Conservation (phyloP, 805 yeast genomes). For the Spathaspora boniae region DNA sequence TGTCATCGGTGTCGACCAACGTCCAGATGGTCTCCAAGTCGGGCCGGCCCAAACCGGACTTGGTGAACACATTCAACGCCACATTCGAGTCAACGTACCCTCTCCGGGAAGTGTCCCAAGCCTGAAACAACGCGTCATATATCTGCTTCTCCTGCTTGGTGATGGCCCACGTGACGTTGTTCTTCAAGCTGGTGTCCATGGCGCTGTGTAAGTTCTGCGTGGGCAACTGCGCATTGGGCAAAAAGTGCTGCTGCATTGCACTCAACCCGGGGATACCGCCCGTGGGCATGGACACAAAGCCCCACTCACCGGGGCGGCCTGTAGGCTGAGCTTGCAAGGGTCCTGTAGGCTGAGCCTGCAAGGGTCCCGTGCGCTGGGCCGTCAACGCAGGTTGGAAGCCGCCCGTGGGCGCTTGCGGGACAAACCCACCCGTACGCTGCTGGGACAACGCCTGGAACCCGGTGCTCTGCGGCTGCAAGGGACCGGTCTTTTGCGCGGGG, state of each 20-base stretch:
- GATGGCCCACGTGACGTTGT: slow-evolving; percentile 75
- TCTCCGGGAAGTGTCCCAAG: slow-evolving; percentile 69
- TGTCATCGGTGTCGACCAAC: slow-evolving; percentile 75
- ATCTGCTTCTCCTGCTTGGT: slow-evolving; percentile 83
- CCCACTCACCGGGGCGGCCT: slow-evolving; percentile 80
- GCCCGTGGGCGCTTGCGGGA: slow-evolving; percentile 21
- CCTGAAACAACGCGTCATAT: slow-evolving; percentile 81
- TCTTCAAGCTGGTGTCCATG: slow-evolving; percentile 42
- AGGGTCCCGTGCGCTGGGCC: slow-evolving; percentile 18
- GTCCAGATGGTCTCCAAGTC: slow-evolving; percentile 93
- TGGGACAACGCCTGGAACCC: slow-evolving; percentile 18
- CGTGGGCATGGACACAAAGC: slow-evolving; percentile 65
- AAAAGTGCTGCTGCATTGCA: slow-evolving; percentile 62
- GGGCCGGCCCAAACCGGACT: slow-evolving; percentile 81
- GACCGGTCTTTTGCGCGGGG: slow-evolving; percentile 43
- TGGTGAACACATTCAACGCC: slow-evolving; percentile 84
- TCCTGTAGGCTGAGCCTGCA: slow-evolving; percentile 41
- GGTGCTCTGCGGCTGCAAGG: slow-evolving; percentile 21
- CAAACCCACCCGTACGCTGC: slow-evolving; percentile 18
- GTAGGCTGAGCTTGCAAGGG: slow-evolving; percentile 50
- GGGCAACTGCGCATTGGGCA: slow-evolving; percentile 47
- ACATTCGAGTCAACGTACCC: slow-evolving; percentile 78
- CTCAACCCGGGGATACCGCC: slow-evolving; percentile 71
- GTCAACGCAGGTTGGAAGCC: slow-evolving; percentile 17
- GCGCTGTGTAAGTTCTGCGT: slow-evolving; percentile 37